Conservation (phyloP, 108 stramenopile genomes). For the Hondaea fermentalgiana region DNA sequence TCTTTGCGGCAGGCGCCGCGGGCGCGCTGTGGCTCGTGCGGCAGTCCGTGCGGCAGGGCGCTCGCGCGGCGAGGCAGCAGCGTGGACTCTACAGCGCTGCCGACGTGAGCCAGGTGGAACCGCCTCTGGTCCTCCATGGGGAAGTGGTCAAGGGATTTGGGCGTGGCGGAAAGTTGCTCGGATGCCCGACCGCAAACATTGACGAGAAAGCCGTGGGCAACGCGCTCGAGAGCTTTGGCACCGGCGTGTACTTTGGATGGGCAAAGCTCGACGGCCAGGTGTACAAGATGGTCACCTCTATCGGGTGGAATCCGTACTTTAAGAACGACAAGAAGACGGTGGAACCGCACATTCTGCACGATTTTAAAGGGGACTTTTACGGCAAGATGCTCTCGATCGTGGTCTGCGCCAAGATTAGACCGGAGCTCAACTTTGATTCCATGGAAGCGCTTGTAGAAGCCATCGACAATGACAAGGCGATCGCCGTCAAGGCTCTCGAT, state of each 20-base stretch:
- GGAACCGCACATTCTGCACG: conserved; percentile 48
- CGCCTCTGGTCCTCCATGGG: conserved; percentile 25
- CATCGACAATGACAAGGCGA: neutral
- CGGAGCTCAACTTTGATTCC: conserved; percentile 46
- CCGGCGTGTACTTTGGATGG: conserved; percentile 52
- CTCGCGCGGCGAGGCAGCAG: neutral
- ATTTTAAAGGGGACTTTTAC: conserved; percentile 49
- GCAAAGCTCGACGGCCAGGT: conserved; percentile 20
- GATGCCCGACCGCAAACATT: conserved; percentile 52
- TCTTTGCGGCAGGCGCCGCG: no score
- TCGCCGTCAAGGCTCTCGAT: neutral
- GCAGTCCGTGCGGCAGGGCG: neutral
- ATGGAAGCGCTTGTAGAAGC: conserved; percentile 11
- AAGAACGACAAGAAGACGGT: conserved; percentile 29
- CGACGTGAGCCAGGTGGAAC: neutral
- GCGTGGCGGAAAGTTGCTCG: conserved; percentile 48
- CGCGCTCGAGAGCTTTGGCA: conserved; percentile 24
- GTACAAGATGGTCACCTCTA: conserved; percentile 43
- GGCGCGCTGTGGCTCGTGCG: no score
- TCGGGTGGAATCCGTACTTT: conserved; percentile 53
- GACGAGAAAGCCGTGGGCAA: conserved; percentile 36
- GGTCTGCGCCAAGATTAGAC: conserved; percentile 44
- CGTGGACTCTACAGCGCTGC: neutral
- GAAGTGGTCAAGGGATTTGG: conserved; percentile 55
- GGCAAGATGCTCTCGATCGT: conserved; percentile 34